These are phyloP conservation scores for Hypoxylon sp. DNA, from an alignment of 2,329 filamentous ascomycete genomes.

Conservation along the genomic window DNA sequence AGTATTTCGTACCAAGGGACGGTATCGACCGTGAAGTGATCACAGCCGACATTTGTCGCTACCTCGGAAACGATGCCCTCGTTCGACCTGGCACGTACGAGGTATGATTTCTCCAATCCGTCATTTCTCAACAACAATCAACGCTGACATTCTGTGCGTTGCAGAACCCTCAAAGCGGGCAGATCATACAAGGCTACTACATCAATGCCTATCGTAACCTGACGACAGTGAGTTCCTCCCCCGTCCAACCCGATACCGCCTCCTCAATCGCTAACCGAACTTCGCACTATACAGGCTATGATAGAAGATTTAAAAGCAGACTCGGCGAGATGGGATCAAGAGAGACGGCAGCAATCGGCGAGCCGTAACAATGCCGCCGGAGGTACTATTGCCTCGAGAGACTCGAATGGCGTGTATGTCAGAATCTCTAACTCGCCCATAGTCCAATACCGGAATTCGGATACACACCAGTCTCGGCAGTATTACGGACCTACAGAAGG, in stretches of 20 bases:
- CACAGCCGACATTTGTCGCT: constrained; percentile 86
- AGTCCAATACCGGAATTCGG: constrained; percentile 71
- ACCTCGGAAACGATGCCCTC: constrained; percentile 85
- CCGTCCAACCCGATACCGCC: constrained; percentile 1
- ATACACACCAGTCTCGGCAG: constrained; percentile 64
- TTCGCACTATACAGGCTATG: constrained; percentile 65
- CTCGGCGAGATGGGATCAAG: constrained; percentile 73
- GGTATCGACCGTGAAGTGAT: constrained; percentile 89
- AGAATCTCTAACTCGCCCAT: constrained; percentile 72
- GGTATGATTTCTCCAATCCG: constrained; percentile 62
- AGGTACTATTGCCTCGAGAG: constrained; percentile 71
- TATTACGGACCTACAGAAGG: constrained; percentile 63
- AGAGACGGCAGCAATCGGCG: constrained; percentile 69
- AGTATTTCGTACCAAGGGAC: constrained; percentile 85
- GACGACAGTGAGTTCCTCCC: constrained; percentile 75
- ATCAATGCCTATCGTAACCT: constrained; percentile 85
- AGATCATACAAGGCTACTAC: constrained; percentile 79
- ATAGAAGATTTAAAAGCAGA: constrained; percentile 74
- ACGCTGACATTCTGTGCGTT: constrained; percentile 42
- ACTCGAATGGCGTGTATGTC: constrained; percentile 62
- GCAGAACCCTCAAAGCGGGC: constrained; percentile 69
- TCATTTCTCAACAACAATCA: constrained; percentile 41
- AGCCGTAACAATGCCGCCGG: constrained; percentile 66
- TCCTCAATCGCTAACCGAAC: constrained; percentile 42
- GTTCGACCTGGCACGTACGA: constrained; percentile 82